phyloP scores from a whole-genome alignment of 2,329 filamentous ascomycete genomes.

The Pyrenophora tritici-repentis region DNA sequence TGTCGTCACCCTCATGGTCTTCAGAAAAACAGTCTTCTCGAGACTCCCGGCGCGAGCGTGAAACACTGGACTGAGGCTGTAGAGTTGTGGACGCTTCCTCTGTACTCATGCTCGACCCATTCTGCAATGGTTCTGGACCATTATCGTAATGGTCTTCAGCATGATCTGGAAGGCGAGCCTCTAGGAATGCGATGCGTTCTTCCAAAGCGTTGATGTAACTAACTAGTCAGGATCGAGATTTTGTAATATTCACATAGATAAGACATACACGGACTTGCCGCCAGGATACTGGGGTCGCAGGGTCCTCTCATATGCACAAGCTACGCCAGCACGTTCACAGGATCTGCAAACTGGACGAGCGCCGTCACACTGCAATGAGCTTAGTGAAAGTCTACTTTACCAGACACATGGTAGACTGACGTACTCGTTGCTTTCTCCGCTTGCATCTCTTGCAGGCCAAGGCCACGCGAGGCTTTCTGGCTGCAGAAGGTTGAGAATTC shows the following conservation, averaged over 20 bases:
- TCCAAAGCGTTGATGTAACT: conserved; percentile 36
- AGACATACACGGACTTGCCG: conserved; percentile 31
- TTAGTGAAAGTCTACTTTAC: not conserved
- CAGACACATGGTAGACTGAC: not conserved
- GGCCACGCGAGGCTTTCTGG: conserved; percentile 27
- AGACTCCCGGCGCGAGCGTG: conserved; percentile 8
- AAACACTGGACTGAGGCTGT: not conserved
- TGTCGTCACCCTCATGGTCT: conserved; percentile 26
- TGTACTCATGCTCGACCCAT: not conserved
- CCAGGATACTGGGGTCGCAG: conserved; percentile 34
- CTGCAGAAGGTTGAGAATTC: conserved; percentile 3
- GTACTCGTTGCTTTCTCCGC: conserved; percentile 33
- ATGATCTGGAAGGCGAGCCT: conserved; percentile 33
- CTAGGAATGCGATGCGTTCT: conserved; percentile 34
- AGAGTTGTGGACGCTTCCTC: not conserved
- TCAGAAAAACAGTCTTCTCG: conserved; percentile 16
- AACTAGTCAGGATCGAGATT: not conserved
- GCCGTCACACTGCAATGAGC: conserved; percentile 28
- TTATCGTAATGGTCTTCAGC: conserved; percentile 30
- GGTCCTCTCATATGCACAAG: conserved; percentile 32
- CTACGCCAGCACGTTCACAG: conserved; percentile 24
- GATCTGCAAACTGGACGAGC: conserved; percentile 27
- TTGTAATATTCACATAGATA: not conserved
- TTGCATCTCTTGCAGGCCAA: conserved; percentile 36
- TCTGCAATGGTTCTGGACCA: conserved; percentile 1